These are phyloP conservation scores for Chalciporus sphaerocephalus DNA, from an alignment of 768 basidiomycete genomes.

Conservation along the genomic window DNA sequence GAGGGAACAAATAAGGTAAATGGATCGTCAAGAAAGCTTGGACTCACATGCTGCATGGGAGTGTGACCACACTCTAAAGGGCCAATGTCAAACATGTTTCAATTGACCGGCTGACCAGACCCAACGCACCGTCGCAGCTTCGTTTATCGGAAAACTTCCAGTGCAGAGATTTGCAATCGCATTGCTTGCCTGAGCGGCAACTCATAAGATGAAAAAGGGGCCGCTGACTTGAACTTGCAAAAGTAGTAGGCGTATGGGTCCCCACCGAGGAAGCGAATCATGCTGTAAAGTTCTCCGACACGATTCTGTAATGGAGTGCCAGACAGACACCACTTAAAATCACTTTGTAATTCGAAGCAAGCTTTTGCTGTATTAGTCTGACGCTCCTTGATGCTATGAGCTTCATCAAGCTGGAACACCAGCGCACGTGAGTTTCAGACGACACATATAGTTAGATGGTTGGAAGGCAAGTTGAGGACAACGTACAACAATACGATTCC, in stretches of 20 bases:
- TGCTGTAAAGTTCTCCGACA: conserved; percentile 97
- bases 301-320: conserved; percentile 96
- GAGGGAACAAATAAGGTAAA: conserved; percentile 5
- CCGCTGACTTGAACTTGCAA: conserved; percentile 45
- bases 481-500: conserved; percentile 76
- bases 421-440: neutral
- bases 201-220: neutral
- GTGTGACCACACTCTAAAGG: conserved; percentile 74
- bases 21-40: neutral
- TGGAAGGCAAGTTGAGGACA: neutral
- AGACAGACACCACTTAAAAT: conserved; percentile 91
- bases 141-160: conserved; percentile 88
- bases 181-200: conserved; percentile 63
- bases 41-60: conserved; percentile 75
- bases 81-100: neutral
- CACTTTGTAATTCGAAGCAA: conserved; percentile 81
- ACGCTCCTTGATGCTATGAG: conserved; percentile 97
- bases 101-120: neutral
- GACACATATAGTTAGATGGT: too few species aligned
- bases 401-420: conserved; percentile 76
- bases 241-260: conserved; percentile 92
- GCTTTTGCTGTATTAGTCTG: conserved; percentile 94
- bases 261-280: conserved; percentile 88
- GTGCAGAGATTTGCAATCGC: conserved; percentile 91
- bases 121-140: conserved; percentile 68